These are phyloP conservation scores for Smallanthus sonchifolius DNA, from an alignment of 129 eudicot species.

Conservation along the genomic window DNA sequence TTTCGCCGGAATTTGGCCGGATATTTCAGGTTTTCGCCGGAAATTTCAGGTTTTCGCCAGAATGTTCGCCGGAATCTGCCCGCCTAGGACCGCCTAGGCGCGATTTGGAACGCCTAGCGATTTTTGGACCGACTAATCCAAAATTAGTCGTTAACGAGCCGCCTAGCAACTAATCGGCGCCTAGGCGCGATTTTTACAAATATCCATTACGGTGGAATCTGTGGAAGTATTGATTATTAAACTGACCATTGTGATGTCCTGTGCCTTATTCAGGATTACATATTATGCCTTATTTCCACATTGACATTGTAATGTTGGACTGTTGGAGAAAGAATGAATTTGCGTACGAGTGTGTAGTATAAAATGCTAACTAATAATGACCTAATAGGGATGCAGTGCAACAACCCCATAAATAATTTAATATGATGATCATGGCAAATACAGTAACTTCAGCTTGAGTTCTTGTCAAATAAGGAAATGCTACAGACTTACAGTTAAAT, in stretches of 20 bases:
- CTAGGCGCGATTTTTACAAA: too few species aligned
- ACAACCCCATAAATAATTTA: neutral
- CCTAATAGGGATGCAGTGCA: neutral
- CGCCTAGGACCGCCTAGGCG: too few species aligned
- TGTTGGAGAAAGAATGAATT: neutral
- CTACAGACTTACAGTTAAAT: neutral
- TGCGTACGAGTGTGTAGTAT: neutral
- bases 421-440: neutral
- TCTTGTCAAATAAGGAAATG: conserved; percentile 5
- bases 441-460: conserved; percentile 5
- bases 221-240: neutral
- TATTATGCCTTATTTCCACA: neutral
- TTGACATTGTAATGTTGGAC: neutral
- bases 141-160: too few species aligned
- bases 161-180: too few species aligned
- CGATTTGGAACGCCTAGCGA: too few species aligned
- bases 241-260: neutral
- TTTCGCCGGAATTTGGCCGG: too few species aligned
- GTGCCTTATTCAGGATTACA: neutral
- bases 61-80: too few species aligned
- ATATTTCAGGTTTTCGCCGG: too few species aligned
- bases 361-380: neutral
- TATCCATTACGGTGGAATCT: neutral
- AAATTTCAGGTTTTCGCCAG: too few species aligned
- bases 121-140: too few species aligned